Evolutionary conservation across 169 alveolate species (phyloP), one percentile per base, ranked within the genome.

Genomic region (Perkinsus chesapeaki): DNA sequence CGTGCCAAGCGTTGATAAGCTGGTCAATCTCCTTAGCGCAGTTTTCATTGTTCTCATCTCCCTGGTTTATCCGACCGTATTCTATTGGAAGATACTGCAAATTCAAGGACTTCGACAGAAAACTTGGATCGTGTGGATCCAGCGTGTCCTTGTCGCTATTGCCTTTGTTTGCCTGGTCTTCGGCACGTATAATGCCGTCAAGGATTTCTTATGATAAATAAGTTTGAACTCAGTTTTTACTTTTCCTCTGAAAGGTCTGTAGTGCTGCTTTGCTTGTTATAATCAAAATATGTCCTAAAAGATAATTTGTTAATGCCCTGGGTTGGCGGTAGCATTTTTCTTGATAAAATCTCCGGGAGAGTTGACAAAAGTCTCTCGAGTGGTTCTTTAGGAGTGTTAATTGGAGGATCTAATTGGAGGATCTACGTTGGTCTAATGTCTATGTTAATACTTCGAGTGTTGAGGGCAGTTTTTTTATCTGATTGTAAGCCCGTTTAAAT

Each of bases 271-370:
- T 60, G 3, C 1, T 60, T 60, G 1, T 60, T 60, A 60, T 60
- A 3, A 16, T 16, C 12, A 20, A 20, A 60, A 1, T 23, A 23
- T 1, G 27, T 60, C 23, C 37, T 60, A 34, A 60, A 60, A 20
- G 27, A 34, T 60, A 60, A 60, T 23, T 23, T 60, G 82, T 60
- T 60, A 60, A 34, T 60, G 82, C 82, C 82, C 82, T 60, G 82
- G 82, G 82, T 60, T 60, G 82, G 82, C 82, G 82, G 12, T 60
- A 60, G 82, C 82, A 60, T 60, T 60, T 60, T n/a, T n/a, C n/a
- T n/a, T n/a, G n/a, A n/a, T n/a, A n/a, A n/a, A n/a, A n/a, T n/a
- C n/a, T n/a, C n/a, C n/a, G n/a, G n/a, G n/a, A n/a, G n/a, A n/a
- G n/a, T n/a, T n/a, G n/a, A n/a, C n/a, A n/a, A n/a, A n/a, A n/a